These are phyloP conservation scores for Cordyceps javanica DNA, from an alignment of 2,329 filamentous ascomycete species.

Conservation along the genomic window DNA sequence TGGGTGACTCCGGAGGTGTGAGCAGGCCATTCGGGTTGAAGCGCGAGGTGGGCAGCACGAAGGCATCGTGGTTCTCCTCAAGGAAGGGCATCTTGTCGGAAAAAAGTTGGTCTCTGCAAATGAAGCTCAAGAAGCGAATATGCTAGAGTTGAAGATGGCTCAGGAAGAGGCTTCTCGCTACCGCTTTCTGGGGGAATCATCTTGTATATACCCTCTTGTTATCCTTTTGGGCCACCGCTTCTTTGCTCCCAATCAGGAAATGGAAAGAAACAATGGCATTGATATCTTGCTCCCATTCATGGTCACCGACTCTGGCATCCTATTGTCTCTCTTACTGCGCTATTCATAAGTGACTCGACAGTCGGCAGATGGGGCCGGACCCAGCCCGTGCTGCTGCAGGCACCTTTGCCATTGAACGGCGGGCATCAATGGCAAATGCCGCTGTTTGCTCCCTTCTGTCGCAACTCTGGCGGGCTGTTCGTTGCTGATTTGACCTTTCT, in stretches of 20 bases:
- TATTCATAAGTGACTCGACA: slow-evolving; percentile 5
- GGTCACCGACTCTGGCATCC: neutral
- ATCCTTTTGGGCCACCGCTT: slow-evolving; percentile 3
- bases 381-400: neutral
- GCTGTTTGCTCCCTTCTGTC: too few species aligned
- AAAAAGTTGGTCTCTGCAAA: neutral
- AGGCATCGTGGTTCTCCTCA: neutral
- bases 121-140: neutral
- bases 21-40: slow-evolving; percentile 6
- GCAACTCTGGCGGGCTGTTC: too few species aligned
- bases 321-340: slow-evolving; percentile 1
- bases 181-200: neutral
- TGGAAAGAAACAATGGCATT: slow-evolving; percentile 3
- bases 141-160: neutral
- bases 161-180: neutral
- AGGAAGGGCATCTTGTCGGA: neutral
- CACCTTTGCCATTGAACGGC: neutral
- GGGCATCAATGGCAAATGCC: neutral
- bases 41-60: slow-evolving; percentile 4
- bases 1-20: slow-evolving; percentile 19
- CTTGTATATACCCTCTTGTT: slow-evolving; percentile 1
- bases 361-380: neutral
- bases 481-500: too few species aligned
- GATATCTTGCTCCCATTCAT: neutral
- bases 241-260: neutral